Conservation (phyloP, 306 rosid species). For the Fragaria ananassa region DNA sequence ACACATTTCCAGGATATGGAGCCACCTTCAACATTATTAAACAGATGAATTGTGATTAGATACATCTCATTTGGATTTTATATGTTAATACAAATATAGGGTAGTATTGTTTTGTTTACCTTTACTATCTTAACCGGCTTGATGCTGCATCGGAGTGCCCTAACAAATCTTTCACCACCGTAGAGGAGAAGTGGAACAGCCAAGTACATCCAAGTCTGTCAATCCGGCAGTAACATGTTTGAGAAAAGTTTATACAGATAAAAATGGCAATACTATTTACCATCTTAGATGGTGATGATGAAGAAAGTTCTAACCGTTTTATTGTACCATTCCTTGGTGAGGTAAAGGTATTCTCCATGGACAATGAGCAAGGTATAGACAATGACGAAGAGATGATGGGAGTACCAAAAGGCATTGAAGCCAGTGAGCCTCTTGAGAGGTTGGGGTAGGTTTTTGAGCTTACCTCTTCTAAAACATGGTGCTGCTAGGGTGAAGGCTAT, state of each 20-base stretch:
- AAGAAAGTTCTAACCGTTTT: slow-evolving; percentile 50
- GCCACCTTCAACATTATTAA: slow-evolving; percentile 47
- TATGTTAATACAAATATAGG: background rate
- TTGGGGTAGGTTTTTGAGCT: slow-evolving; percentile 40
- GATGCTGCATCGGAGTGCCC: slow-evolving; percentile 12
- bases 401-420: slow-evolving; percentile 74
- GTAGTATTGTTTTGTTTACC: background rate
- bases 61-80: background rate
- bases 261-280: background rate
- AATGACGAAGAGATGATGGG: slow-evolving; percentile 62
- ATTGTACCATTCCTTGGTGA: slow-evolving; percentile 53
- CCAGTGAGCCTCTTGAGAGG: slow-evolving; percentile 53
- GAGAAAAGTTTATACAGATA: background rate
- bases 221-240: background rate
- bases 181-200: slow-evolving; percentile 18
- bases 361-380: slow-evolving; percentile 53
- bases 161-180: slow-evolving; percentile 16
- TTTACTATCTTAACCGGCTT: slow-evolving; percentile 16
- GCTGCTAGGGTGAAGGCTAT: slow-evolving; percentile 57
- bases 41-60: background rate
- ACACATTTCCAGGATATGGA: slow-evolving; percentile 59
- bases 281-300: background rate
- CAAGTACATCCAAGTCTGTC: slow-evolving; percentile 23
- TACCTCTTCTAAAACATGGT: slow-evolving; percentile 57
- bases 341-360: slow-evolving; percentile 56